These are phyloP conservation scores for Amphirosellinia nigrospora DNA, from an alignment of 495 filamentous ascomycete genomes.

Conservation along the genomic window DNA sequence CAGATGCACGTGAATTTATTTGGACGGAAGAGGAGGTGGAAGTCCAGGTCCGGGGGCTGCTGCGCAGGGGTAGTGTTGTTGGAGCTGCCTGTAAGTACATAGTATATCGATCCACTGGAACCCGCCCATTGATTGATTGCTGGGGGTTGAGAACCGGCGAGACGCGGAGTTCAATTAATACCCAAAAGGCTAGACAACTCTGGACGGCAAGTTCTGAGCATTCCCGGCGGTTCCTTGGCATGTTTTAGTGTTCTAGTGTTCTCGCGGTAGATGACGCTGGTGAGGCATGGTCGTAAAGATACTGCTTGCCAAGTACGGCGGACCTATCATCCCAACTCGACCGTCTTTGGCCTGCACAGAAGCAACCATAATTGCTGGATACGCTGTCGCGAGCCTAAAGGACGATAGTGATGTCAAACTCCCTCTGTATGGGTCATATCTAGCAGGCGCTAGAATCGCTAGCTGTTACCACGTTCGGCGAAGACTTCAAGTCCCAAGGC, in stretches of 20 bases:
- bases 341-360: background rate
- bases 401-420: constrained; percentile 4
- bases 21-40: constrained; percentile 12
- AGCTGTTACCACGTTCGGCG: constrained; percentile 1
- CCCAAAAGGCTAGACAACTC: background rate
- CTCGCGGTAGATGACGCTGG: background rate
- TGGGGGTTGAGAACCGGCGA: background rate
- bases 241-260: background rate
- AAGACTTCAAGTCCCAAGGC: constrained; percentile 11
- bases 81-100: background rate
- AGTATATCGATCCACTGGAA: constrained; percentile 5
- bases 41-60: constrained; percentile 4
- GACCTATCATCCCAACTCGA: background rate
- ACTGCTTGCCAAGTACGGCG: background rate
- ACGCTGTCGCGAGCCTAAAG: background rate
- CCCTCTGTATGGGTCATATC: constrained; percentile 1
- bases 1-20: constrained; percentile 15
- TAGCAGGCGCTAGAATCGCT: constrained; percentile 10
- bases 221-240: background rate
- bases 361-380: background rate
- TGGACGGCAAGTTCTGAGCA: constrained; percentile 1
- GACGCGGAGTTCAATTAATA: constrained; percentile 5
- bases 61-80: background rate
- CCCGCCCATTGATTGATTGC: constrained; percentile 10
- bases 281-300: background rate